Conservation (phyloP, 192 early-diverging fungal species). For the Coemansia sp. region DNA sequence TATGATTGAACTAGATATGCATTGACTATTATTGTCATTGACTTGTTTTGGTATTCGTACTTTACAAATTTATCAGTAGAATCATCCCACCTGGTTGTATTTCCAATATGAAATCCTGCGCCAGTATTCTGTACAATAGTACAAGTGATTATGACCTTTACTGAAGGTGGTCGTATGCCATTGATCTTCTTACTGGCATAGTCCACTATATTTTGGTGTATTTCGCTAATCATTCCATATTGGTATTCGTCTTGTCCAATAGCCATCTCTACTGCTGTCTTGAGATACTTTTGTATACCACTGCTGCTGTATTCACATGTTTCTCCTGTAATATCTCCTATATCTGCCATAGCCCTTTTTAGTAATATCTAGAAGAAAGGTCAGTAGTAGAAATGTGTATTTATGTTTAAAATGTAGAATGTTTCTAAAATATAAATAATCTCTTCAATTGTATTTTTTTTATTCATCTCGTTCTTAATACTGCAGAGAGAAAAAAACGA, state of each 20-base stretch:
- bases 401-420: background rate
- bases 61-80: conserved; percentile 18
- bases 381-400: too few relatives aligned
- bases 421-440: too few relatives aligned
- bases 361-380: background rate
- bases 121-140: conserved; percentile 43
- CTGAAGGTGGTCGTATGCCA: conserved; percentile 4
- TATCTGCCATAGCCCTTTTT: background rate
- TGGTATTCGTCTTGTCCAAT: conserved; percentile 33
- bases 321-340: background rate
- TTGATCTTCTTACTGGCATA: conserved; percentile 43
- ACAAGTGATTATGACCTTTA: conserved; percentile 39
- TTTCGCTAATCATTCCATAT: conserved; percentile 18
- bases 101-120: conserved; percentile 35
- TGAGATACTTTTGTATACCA: conserved; percentile 29
- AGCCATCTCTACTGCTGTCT: conserved; percentile 43
- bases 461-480: too few relatives aligned
- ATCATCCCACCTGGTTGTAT: conserved; percentile 35
- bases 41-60: conserved; percentile 30
- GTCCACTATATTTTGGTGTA: conserved; percentile 44
- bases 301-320: conserved; percentile 9
- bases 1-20: conserved; percentile 29
- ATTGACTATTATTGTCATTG: conserved; percentile 26
- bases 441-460: too few relatives aligned
- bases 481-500: background rate